Evolutionary conservation across 2,329 filamentous ascomycete species (phyloP), one percentile per base, ranked within the genome.

Genomic region (Colletotrichum endophyticum): DNA sequence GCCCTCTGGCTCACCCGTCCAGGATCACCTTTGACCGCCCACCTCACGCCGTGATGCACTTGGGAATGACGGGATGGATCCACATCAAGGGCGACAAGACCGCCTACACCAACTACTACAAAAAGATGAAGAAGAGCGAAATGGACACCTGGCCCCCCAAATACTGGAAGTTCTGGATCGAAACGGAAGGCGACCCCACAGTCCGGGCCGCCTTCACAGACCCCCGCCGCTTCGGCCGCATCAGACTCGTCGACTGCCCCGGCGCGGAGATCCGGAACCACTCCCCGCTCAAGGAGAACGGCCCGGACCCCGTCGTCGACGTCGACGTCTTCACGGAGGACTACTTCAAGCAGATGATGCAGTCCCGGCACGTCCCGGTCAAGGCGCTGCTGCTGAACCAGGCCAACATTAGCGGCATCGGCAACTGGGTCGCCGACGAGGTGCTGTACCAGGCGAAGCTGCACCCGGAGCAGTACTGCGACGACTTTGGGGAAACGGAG

Each of bases 361-460:
- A 86, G 66, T 92, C 90, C 73, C 96, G 96, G 71, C 95, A 92
- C 80, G 95, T 98, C 1, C 96, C 96, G 0, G 91, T 99, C 78
- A 99, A 99, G 84, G 95, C 96, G 0, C 88, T 98, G 25, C 87
- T 99, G 15, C 89, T 99, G 5, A 95, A 99, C 82, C 97, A 99
- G 84, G 90, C 92, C 22, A 94, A 94, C 83, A 94, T 99, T 77
- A 97, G 95, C 81, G 97, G 97, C 9, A 95, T 99, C 78, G 97
- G 97, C 0, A 99, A 99, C 82, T 99, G 96, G 96, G 96, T 99
- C 70, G 96, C 94, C 1, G 97, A 99, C 82, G 97, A 99, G 84
- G 93, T 98, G 8, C 88, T 99, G 68, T 99, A 96, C 81, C 94
- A 99, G 80, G 94, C 97, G 7, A 92, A 91, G 66, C 90, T 99